Evolutionary conservation across 129 eudicot species (phyloP), one percentile per base, ranked within the genome.

Genomic region (Tanacetum coccineum): DNA sequence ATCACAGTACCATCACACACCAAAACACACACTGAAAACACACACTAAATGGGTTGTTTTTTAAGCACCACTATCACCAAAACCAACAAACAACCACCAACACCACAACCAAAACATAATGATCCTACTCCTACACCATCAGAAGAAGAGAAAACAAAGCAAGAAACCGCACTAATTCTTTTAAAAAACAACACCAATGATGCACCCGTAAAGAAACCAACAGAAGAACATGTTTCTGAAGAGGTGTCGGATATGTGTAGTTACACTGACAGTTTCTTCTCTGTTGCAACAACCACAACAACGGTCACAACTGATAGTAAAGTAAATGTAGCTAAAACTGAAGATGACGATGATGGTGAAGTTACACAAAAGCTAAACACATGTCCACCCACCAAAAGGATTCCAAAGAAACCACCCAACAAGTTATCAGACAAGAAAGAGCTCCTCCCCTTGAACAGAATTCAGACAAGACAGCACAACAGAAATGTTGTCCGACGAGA

Each of bases 41-140:
- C 36, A 2, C 21, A 28, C 62, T 36, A 78, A 70, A 85, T 85
- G 91, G 91, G 91, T 45, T 79, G 85, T 68, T 85, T 86, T 78
- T 42, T 78, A 9, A 80, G 88, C 82, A 65, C 80, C 76, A 12
- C 68, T 56, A 9, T 1, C 10, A 36, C 42, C 42, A 36, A 36
- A 36, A 36, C 42, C 6, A 36, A 36, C 42, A 36, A 36, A 36
- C 40, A 2, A 30, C 57, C 48, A 19, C 79, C 46, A 50, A 55
- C 76, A 56, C 71, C 21, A 21, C 26, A 69, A 3, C 42, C 60
- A 49, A 63, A 9, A 59, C 59, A 62, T 19, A 17, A 2, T 22
- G 9, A 63, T 39, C 46, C 62, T 58, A 20, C 62, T 19, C 62
- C 62, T 58, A 20, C 62, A 10, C 62, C 62, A n/a, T 12, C 40